Percentiles rank a stretch among this genome's conserved stretches.
Evolutionary conservation across 768 basidiomycete genomes (phyloP).

Genomic region (Lactarius hatsudake): DNA sequence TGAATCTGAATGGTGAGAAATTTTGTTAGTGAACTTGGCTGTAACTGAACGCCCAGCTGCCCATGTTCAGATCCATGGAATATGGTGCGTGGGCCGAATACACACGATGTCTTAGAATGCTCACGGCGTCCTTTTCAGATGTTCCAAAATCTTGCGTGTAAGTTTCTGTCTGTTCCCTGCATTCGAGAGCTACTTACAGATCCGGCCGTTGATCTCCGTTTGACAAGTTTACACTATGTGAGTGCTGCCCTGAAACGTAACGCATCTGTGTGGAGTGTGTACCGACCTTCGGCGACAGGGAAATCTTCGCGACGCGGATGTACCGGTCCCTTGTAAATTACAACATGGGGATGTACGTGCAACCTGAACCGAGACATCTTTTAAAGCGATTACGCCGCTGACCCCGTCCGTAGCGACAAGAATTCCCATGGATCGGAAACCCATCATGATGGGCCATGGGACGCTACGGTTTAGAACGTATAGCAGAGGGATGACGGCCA

Average conservation of each 20-base stretch:
- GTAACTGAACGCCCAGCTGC: neutral
- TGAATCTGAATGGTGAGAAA: slow-evolving; percentile 20
- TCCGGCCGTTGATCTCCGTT: neutral
- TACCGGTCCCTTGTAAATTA: slow-evolving; percentile 6
- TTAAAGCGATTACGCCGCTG: neutral
- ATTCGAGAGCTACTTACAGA: neutral
- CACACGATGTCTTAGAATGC: neutral
- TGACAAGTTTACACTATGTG: slow-evolving; percentile 6
- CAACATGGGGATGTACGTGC: neutral
- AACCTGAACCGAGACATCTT: neutral
- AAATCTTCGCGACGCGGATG: slow-evolving; percentile 19
- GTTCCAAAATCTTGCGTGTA: slow-evolving; percentile 17
- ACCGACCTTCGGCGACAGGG: neutral
- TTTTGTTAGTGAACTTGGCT: neutral
- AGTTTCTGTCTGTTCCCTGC: neutral
- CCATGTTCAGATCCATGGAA: slow-evolving; percentile 9
- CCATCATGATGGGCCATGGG: neutral
- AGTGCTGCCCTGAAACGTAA: neutral
- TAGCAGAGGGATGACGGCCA: neutral
- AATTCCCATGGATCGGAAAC: neutral
- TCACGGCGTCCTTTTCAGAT: slow-evolving; percentile 1
- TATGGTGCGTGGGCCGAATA: slow-evolving; percentile 4
- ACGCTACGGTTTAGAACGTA: neutral
- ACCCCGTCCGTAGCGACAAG: neutral
- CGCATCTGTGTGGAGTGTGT: neutral